phyloP scores from a whole-genome alignment of 2,329 filamentous ascomycete genomes.

The Sordariomycetes sp. region DNA sequence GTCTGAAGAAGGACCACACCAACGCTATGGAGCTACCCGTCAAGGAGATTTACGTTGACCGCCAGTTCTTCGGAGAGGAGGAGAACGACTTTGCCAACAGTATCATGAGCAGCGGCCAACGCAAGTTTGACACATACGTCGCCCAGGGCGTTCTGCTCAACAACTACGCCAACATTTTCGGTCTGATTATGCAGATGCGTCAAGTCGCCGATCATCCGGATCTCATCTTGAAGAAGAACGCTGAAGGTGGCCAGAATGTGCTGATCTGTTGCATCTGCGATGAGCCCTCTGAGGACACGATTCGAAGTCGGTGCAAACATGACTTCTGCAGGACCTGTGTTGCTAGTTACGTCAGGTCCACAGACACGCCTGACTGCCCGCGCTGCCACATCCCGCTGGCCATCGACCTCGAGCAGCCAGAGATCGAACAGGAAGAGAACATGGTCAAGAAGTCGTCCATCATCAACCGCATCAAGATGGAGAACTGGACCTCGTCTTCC shows the following conservation, averaged over 20 bases:
- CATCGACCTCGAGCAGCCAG: constrained; percentile 91
- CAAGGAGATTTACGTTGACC: constrained; percentile 85
- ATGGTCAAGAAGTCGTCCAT: constrained; percentile 91
- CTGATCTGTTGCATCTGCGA: constrained; percentile 93
- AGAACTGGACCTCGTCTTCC: constrained; percentile 95
- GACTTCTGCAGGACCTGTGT: constrained; percentile 47
- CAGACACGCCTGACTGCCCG: constrained; percentile 73
- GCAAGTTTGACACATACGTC: constrained; percentile 93
- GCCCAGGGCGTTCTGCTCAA: constrained; percentile 88
- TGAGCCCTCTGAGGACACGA: constrained; percentile 88
- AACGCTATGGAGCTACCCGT: constrained; percentile 93
- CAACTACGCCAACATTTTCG: constrained; percentile 98
- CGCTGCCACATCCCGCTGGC: constrained; percentile 82
- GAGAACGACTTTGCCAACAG: constrained; percentile 93
- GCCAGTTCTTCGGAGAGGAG: constrained; percentile 93
- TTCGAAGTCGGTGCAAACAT: constrained; percentile 85
- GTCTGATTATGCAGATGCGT: constrained; percentile 98
- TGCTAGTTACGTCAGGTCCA: constrained; percentile 57
- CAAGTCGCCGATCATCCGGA: constrained; percentile 97
- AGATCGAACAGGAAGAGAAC: constrained; percentile 84
- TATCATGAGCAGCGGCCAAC: constrained; percentile 86
- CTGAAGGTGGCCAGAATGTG: constrained; percentile 79
- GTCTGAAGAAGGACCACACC: constrained; percentile 88
- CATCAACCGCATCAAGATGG: constrained; percentile 98
- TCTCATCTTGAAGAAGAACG: constrained; percentile 80